Evolutionary conservation across 768 basidiomycete genomes (phyloP).

Genomic region (Amanita polypyramis): DNA sequence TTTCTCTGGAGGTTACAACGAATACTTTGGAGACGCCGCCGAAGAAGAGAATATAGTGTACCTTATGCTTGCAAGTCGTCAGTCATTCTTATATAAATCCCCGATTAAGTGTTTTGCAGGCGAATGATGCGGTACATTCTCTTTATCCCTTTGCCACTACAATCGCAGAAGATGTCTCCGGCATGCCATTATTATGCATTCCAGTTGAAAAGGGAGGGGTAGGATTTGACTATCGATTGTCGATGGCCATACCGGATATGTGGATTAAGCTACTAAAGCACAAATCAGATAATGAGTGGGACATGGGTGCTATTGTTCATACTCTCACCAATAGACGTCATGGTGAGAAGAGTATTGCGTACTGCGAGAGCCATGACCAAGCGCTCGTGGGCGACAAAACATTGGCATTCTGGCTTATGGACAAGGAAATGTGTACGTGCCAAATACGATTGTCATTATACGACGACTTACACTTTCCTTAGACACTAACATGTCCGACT

Average conservation of each 20-base stretch:
- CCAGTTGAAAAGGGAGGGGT: conserved; percentile 77
- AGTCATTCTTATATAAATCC: not conserved
- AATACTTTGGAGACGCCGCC: conserved; percentile 84
- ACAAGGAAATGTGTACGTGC: conserved; percentile 95
- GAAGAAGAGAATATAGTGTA: conserved; percentile 91
- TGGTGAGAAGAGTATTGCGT: conserved; percentile 86
- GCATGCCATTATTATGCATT: conserved; percentile 91
- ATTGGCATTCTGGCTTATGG: conserved; percentile 98
- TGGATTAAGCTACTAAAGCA: conserved; percentile 99
- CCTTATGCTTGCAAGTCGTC: conserved; percentile 79
- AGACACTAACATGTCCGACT: conserved; percentile 94
- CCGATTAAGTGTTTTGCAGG: conserved; percentile 36
- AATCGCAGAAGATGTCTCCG: conserved; percentile 98
- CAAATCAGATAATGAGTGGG: conserved; percentile 77
- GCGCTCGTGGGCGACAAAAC: conserved; percentile 99
- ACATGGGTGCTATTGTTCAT: conserved; percentile 76
- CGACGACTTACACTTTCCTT: not conserved
- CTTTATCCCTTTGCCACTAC: conserved; percentile 77
- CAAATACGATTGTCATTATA: not conserved
- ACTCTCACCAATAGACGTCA: conserved; percentile 86
- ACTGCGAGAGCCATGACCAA: conserved; percentile 95
- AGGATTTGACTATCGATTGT: conserved; percentile 95
- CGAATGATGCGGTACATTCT: conserved; percentile 81
- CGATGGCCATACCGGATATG: conserved; percentile 99
- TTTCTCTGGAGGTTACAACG: conserved; percentile 96